These are phyloP conservation scores for Cyclocybe cylindracea DNA, from an alignment of 768 basidiomycete genomes.

Conservation along the genomic window DNA sequence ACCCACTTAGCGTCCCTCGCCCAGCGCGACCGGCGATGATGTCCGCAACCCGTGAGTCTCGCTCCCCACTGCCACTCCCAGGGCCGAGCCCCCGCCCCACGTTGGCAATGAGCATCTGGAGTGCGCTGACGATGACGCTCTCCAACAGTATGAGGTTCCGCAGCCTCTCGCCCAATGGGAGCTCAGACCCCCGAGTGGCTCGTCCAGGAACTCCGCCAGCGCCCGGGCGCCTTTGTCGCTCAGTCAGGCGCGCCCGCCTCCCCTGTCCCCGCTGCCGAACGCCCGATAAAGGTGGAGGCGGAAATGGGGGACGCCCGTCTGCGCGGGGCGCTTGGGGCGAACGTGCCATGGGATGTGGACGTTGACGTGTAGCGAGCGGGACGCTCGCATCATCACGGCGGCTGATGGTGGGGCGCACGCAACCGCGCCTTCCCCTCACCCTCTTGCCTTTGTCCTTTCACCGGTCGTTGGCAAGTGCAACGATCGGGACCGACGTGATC, in stretches of 20 bases:
- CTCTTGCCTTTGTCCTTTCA: too few species aligned
- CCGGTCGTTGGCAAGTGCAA: too few species aligned
- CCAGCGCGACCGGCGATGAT: constrained; percentile 14
- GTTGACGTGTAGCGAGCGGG: too few species aligned
- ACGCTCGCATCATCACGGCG: too few species aligned
- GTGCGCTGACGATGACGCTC: not conserved
- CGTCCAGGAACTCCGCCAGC: constrained; percentile 18
- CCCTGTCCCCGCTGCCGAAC: not conserved
- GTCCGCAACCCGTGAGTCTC: constrained; percentile 16
- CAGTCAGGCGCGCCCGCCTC: not conserved
- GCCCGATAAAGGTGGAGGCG: too few species aligned
- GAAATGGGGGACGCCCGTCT: not conserved
- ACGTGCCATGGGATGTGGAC: too few species aligned
- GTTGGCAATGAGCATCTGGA: too few species aligned
- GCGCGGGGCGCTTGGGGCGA: not conserved
- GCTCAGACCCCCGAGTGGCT: constrained; percentile 49
- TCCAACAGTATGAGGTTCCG: constrained; percentile 25
- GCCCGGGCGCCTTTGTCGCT: not conserved
- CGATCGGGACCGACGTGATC: too few species aligned
- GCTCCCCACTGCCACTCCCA: not conserved
- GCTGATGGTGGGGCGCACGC: too few species aligned
- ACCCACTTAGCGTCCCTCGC: constrained; percentile 9
- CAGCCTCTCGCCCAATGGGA: constrained; percentile 67
- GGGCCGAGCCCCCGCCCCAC: too few species aligned
- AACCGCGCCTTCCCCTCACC: too few species aligned